Evolutionary conservation across 2,329 filamentous ascomycete genomes (phyloP).

Genomic region (Cladobotryum mycophilum): DNA sequence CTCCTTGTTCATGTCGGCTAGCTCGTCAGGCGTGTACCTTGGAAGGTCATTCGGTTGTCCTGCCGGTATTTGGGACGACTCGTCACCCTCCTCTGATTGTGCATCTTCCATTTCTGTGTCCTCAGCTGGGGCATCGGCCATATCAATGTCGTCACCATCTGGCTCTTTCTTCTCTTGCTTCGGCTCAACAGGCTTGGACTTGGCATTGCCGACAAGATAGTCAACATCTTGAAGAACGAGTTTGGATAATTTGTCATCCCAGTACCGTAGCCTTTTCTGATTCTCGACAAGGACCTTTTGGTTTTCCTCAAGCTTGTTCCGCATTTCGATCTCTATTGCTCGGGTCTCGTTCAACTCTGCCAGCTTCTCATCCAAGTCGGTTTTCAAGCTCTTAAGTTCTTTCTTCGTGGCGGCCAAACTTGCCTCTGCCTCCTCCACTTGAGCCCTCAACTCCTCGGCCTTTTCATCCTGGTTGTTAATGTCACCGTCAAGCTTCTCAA

Average conservation of each 20-base stretch:
- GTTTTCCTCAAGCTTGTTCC: constrained; percentile 94
- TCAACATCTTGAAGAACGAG: constrained; percentile 75
- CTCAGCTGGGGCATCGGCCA: constrained; percentile 22
- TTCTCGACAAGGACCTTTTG: constrained; percentile 84
- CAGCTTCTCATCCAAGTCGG: constrained; percentile 79
- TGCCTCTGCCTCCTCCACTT: constrained; percentile 77
- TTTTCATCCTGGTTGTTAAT: constrained; percentile 70
- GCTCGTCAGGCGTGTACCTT: constrained; percentile 66
- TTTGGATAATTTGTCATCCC: constrained; percentile 85
- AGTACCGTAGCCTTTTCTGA: constrained; percentile 75
- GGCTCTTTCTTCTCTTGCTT: constrained; percentile 19
- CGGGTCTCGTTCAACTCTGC: constrained; percentile 82
- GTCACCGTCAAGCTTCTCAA: constrained; percentile 72
- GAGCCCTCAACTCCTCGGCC: constrained; percentile 64
- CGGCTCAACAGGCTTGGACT: constrained; percentile 21
- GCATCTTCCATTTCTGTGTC: constrained; percentile 20
- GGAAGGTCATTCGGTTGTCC: constrained; percentile 57
- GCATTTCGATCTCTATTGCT: constrained; percentile 93
- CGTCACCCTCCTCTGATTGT: constrained; percentile 21
- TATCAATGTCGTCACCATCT: constrained; percentile 29
- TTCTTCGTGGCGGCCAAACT: constrained; percentile 72
- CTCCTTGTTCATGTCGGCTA: constrained; percentile 59
- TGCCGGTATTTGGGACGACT: constrained; percentile 17
- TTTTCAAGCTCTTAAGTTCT: constrained; percentile 72
- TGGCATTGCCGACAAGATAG: constrained; percentile 48